These are phyloP conservation scores for Fusarium decemcellulare DNA, from an alignment of 2,329 filamentous ascomycete species.

Conservation along the genomic window DNA sequence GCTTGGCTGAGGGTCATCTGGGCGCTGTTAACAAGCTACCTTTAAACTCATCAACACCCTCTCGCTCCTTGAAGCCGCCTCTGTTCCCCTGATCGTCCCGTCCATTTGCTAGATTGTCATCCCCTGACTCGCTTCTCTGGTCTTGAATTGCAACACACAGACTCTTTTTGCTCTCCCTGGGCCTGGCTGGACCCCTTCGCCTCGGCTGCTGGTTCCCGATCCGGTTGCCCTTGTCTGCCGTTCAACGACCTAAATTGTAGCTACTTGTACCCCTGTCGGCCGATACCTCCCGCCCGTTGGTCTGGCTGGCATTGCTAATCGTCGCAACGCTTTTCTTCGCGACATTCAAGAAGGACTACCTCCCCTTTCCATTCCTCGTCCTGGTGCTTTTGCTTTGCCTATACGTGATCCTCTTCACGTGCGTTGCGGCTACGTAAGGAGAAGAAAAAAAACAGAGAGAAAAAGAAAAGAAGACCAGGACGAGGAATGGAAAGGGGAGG, in stretches of 20 bases:
- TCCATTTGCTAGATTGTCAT: not conserved
- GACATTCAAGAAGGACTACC: conserved; percentile 5
- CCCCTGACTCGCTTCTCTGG: conserved; percentile 30
- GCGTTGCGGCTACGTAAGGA: conserved; percentile 12
- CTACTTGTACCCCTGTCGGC: conserved; percentile 24
- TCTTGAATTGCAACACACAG: conserved; percentile 15
- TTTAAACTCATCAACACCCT: conserved; percentile 10
- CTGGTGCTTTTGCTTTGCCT: not conserved
- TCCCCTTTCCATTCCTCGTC: conserved; percentile 14
- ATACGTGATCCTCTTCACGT: conserved; percentile 4
- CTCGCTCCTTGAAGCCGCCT: conserved; percentile 5
- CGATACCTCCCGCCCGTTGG: conserved; percentile 22
- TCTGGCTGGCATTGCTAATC: conserved; percentile 42
- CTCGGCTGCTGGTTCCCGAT: conserved; percentile 28
- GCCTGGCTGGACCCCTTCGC: conserved; percentile 12
- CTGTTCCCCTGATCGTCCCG: conserved; percentile 36
- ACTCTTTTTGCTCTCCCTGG: conserved; percentile 1
- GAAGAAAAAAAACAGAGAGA: conserved; percentile 9
- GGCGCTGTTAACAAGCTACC: conserved; percentile 20
- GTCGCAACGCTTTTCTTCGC: conserved; percentile 24
- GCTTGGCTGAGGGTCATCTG: not conserved
- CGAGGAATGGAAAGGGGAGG: conserved; percentile 17
- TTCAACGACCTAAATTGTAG: conserved; percentile 10
- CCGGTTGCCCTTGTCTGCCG: conserved; percentile 34
- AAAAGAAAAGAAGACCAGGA: too few relatives aligned